Evolutionary conservation across 805 yeast genomes (phyloP).

Genomic region (Sugiyamaella boreocaroliniensis): DNA sequence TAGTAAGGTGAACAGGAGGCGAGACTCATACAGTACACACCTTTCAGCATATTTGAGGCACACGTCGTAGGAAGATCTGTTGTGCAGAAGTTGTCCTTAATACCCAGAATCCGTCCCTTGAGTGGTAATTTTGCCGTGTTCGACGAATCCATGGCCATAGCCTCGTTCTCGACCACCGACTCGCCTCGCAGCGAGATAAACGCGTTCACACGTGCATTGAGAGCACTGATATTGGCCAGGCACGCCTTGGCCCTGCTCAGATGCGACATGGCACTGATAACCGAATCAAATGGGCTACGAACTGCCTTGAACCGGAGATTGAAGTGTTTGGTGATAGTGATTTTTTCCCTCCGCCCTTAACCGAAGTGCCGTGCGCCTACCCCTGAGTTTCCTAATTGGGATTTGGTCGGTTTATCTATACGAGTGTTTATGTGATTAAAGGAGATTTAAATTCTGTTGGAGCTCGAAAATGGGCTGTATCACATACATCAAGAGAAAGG

Average conservation of each 20-base stretch:
- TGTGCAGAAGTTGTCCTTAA: slow-evolving; percentile 81
- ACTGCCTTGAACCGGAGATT: neutral
- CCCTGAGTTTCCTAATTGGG: neutral
- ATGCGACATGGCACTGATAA: neutral
- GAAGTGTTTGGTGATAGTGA: neutral
- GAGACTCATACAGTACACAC: neutral
- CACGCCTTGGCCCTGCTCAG: slow-evolving; percentile 15
- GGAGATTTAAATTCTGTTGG: too few species aligned
- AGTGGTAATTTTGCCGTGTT: slow-evolving; percentile 14
- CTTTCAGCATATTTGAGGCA: slow-evolving; percentile 54
- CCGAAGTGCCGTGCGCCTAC: neutral
- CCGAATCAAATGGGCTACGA: neutral
- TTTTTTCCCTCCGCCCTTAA: neutral
- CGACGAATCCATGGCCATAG: neutral
- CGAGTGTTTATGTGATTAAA: too few species aligned
- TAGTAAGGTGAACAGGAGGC: neutral
- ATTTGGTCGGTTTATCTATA: too few species aligned
- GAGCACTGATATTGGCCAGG: slow-evolving; percentile 22
- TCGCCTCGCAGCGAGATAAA: slow-evolving; percentile 22
- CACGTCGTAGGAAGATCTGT: slow-evolving; percentile 66
- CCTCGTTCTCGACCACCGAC: slow-evolving; percentile 11
- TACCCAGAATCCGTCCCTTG: slow-evolving; percentile 37
- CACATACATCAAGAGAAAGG: too few species aligned
- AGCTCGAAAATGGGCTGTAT: too few species aligned
- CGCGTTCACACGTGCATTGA: slow-evolving; percentile 27